A percentile compares a stretch with the other conserved stretches of the same genome.
phyloP scores from a whole-genome alignment of 805 yeast genomes.

The Tetrapisispora phaffii region DNA sequence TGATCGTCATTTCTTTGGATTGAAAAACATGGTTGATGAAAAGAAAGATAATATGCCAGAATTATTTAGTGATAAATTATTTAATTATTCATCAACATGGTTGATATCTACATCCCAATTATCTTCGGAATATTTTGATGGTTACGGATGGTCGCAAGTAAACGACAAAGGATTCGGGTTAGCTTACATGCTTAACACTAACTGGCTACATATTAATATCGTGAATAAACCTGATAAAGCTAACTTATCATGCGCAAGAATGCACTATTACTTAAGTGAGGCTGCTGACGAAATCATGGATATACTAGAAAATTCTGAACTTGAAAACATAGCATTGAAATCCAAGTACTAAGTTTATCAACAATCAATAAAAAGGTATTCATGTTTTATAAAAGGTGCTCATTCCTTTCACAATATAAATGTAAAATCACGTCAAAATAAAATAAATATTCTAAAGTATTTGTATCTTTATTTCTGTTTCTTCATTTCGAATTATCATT shows the following conservation, averaged over 20 bases:
- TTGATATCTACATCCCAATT: slow-evolving; percentile 81
- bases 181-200: slow-evolving; percentile 84
- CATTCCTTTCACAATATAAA: too few relatives aligned
- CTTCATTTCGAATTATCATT: neutral
- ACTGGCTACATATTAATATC: slow-evolving; percentile 78
- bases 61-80: slow-evolving; percentile 67
- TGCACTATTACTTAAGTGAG: slow-evolving; percentile 60
- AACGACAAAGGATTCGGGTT: slow-evolving; percentile 88
- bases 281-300: slow-evolving; percentile 77
- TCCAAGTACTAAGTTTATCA: neutral
- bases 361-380: neutral
- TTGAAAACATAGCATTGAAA: neutral
- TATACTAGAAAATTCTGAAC: slow-evolving; percentile 32
- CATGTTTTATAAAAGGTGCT: too few relatives aligned
- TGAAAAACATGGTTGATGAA: slow-evolving; percentile 53
- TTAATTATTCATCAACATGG: slow-evolving; percentile 74
- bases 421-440: too few relatives aligned
- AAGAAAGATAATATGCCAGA: slow-evolving; percentile 54
- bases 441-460: too few relatives aligned
- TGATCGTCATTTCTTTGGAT: slow-evolving; percentile 88
- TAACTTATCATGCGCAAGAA: slow-evolving; percentile 25
- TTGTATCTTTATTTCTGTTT: too few relatives aligned
- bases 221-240: slow-evolving; percentile 43
- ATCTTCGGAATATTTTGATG: slow-evolving; percentile 74
- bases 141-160: slow-evolving; percentile 95